Percentiles rank a stretch among this genome's conserved stretches.
Conservation (phyloP, 2,329 filamentous ascomycete genomes). For the Neopestalotiopsis sp. region DNA sequence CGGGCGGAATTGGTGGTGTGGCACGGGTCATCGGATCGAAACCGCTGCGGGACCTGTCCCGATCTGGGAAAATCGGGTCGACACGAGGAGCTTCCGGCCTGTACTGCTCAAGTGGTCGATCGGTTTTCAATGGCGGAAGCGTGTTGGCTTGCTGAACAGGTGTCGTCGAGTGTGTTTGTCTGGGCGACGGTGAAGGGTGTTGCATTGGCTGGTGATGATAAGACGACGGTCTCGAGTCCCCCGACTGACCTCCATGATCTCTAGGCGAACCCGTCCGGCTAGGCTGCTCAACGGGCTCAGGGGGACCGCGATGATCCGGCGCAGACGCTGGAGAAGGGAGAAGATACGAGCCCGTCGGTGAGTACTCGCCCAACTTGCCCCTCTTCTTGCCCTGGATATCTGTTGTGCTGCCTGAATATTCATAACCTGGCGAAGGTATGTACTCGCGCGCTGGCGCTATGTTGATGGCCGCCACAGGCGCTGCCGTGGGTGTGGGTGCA, state of each 20-base stretch:
- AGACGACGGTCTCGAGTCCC: conserved; percentile 34
- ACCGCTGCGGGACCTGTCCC: conserved; percentile 35
- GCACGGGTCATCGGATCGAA: conserved; percentile 33
- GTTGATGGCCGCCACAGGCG: conserved; percentile 28
- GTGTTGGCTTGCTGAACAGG: conserved; percentile 29
- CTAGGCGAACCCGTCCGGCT: conserved; percentile 31
- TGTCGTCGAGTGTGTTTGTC: conserved; percentile 27
- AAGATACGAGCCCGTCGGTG: conserved; percentile 31
- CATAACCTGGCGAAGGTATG: conserved; percentile 37
- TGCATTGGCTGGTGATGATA: conserved; percentile 30
- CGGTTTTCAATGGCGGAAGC: conserved; percentile 30
- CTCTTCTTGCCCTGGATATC: conserved; percentile 34
- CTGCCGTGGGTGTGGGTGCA: conserved; percentile 17
- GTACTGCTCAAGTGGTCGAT: conserved; percentile 30
- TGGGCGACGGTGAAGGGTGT: conserved; percentile 25
- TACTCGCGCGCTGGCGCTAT: conserved; percentile 36
- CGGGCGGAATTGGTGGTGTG: conserved; percentile 28
- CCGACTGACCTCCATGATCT: conserved; percentile 28
- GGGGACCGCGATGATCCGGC: conserved; percentile 34
- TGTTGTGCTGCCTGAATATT: conserved; percentile 29
- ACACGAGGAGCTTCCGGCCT: conserved; percentile 21
- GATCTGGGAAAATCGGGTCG: conserved; percentile 39
- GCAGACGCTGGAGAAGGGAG: conserved; percentile 35
- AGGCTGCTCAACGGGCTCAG: conserved; percentile 34
- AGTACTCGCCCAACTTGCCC: conserved; percentile 29